A percentile compares a stretch with the other conserved stretches of the same genome.
Evolutionary conservation across 2,329 filamentous ascomycete genomes (phyloP).

Genomic region (Fusarium lateritium): DNA sequence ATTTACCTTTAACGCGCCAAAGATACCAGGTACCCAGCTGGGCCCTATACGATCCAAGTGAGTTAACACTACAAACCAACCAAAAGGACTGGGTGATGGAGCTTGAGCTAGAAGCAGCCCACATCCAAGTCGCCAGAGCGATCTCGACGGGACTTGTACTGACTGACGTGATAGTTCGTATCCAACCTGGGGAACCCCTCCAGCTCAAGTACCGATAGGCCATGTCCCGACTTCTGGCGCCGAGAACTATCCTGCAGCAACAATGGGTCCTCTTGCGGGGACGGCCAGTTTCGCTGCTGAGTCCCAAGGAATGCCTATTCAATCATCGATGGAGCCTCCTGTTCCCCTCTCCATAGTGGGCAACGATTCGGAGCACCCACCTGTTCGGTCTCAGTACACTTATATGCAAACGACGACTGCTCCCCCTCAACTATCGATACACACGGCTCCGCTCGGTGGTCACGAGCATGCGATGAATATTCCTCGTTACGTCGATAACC

Average conservation of each 20-base stretch:
- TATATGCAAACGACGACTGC: conserved; percentile 67
- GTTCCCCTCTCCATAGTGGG: conserved; percentile 66
- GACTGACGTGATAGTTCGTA: conserved; percentile 65
- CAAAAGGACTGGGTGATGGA: background rate
- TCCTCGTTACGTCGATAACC: conserved; percentile 71
- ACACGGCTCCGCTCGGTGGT: conserved; percentile 53
- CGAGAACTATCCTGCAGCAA: conserved; percentile 65
- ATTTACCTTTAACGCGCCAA: conserved; percentile 72
- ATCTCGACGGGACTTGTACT: conserved; percentile 33
- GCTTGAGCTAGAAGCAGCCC: background rate
- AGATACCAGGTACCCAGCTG: conserved; percentile 68
- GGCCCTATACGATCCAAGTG: conserved; percentile 71
- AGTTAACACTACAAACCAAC: conserved; percentile 50
- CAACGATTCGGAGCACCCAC: conserved; percentile 62
- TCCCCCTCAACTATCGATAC: conserved; percentile 64
- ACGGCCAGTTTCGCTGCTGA: conserved; percentile 64
- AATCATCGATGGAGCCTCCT: conserved; percentile 66
- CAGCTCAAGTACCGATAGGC: conserved; percentile 61
- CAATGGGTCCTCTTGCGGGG: conserved; percentile 66
- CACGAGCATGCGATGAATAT: conserved; percentile 66
- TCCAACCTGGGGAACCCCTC: conserved; percentile 66
- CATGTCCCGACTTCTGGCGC: conserved; percentile 65
- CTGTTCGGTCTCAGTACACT: conserved; percentile 69
- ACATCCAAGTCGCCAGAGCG: background rate
- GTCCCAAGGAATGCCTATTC: conserved; percentile 67